Percentiles rank a stretch among this genome's conserved stretches.
phyloP scores from a whole-genome alignment of 192 early-diverging fungal genomes.

The Coemansia sp. region DNA sequence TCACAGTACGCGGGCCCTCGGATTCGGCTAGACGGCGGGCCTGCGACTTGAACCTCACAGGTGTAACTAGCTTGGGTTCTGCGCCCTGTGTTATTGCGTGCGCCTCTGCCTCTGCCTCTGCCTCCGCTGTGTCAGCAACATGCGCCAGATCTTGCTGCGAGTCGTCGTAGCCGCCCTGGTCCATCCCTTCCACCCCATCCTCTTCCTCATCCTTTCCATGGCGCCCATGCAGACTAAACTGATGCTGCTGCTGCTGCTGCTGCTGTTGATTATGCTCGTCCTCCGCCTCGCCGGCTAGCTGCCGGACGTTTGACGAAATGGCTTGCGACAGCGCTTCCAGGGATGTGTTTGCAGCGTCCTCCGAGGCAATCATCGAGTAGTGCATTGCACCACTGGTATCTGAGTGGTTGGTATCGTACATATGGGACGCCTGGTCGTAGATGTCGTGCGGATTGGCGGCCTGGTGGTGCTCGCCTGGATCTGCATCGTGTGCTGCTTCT shows the following conservation, averaged over 20 bases:
- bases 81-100: constrained; percentile 10
- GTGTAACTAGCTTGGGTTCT: constrained; percentile 6
- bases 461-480: constrained; percentile 8
- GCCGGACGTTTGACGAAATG: constrained; percentile 40
- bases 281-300: constrained; percentile 15
- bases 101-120: not conserved
- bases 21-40: constrained; percentile 18
- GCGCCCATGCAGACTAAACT: constrained; percentile 6
- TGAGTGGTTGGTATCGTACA: constrained; percentile 28
- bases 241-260: constrained; percentile 4
- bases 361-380: constrained; percentile 34
- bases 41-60: constrained; percentile 21
- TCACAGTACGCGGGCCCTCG: constrained; percentile 13
- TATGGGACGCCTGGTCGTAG: constrained; percentile 27
- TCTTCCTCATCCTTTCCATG: not conserved
- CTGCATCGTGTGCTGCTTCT: not conserved
- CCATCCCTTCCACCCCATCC: constrained; percentile 10
- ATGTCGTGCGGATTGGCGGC: constrained; percentile 13
- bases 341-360: constrained; percentile 32
- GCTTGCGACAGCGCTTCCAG: constrained; percentile 41
- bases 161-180: constrained; percentile 10
- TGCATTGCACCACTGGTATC: constrained; percentile 32
- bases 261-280: not conserved
- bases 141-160: not conserved
- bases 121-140: not conserved